Base-by-base conservation (phyloP, 495 filamentous ascomycete genomes). In the Aspergillus biplanus region DNA sequence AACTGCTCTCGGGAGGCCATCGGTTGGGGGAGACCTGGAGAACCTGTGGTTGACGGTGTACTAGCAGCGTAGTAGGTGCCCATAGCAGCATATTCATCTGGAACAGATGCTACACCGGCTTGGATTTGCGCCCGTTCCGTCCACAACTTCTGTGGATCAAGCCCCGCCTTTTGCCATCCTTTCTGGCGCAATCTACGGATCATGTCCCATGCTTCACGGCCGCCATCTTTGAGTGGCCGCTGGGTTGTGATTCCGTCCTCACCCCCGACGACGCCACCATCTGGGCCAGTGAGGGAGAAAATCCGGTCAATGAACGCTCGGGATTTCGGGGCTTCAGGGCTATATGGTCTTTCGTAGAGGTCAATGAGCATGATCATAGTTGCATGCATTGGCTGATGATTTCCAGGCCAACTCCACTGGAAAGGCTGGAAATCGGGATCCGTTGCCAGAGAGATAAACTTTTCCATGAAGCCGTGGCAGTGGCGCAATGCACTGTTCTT, bases 311-410 rank as follows among this genome's bases (percentile, higher is more conserved):
- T 81, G 50, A 83, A 84, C 2, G 74, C 75, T 7, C 82, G 74
- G 3, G 80, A 83, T 44, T 66, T 78, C 0, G 78, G 69, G 8
- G 83, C 83, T 59, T 85, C 81, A 5, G 75, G 72, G 49, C 78
- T 80, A 42, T 75, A 73, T 0, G 83, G 83, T 27, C 81, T 74
- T 56, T 85, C 80, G 63, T 84, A 81, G 6, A 86, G 72, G 59
- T 86, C 83, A 58, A 86, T 81, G 27, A 85, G 81, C 71, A 86
- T 82, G 55, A 86, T 82, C 79, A 85, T 85, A 9, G 80, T 80
- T 21, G 83, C 81, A 65, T 86, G 83, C 71, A 86, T 82, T 6
- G 83, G 83, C 61, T 86, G 83, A 52, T 84, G 82, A 12, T 83
- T 85, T 0, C 82, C 83, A 9, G 83, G 83, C 74, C 82, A 85